phyloP scores from a whole-genome alignment of 306 rosid genomes.

The Castanea sativa region DNA sequence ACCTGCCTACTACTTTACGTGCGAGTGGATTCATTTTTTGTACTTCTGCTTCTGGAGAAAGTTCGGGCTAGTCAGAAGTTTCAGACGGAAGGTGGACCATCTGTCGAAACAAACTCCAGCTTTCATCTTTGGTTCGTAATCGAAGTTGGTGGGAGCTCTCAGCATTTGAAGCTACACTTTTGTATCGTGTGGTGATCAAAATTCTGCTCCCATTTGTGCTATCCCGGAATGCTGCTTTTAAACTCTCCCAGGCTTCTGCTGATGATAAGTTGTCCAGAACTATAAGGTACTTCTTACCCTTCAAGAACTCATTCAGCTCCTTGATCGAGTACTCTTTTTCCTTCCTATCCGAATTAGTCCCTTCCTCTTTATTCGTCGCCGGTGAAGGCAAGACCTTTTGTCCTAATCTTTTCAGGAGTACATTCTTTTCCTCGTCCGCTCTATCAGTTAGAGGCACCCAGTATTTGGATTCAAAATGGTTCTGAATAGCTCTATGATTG shows the following conservation, averaged over 20 bases:
- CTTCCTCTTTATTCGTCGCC: too few species aligned
- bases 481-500: background rate
- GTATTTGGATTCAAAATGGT: too few species aligned
- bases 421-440: too few species aligned
- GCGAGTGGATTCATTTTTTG: too few species aligned
- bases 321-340: too few species aligned
- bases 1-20: background rate
- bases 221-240: background rate
- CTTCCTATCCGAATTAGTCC: too few species aligned
- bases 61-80: too few species aligned
- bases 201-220: background rate
- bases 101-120: conserved; percentile 22
- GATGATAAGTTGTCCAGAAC: conserved; percentile 1
- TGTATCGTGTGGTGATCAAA: conserved; percentile 3
- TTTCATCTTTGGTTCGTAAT: conserved; percentile 18
- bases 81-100: background rate
- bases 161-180: conserved; percentile 2
- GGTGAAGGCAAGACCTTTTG: too few species aligned
- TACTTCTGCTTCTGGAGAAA: background rate
- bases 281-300: background rate
- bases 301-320: too few species aligned
- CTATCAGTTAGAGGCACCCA: too few species aligned
- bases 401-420: too few species aligned
- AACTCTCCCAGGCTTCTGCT: background rate
- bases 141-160: background rate